A percentile compares a stretch with the other conserved stretches of the same genome.
These are phyloP conservation scores for Pneumocystis canis DNA, from an alignment of 1,139 yeast species.

Conservation along the genomic window DNA sequence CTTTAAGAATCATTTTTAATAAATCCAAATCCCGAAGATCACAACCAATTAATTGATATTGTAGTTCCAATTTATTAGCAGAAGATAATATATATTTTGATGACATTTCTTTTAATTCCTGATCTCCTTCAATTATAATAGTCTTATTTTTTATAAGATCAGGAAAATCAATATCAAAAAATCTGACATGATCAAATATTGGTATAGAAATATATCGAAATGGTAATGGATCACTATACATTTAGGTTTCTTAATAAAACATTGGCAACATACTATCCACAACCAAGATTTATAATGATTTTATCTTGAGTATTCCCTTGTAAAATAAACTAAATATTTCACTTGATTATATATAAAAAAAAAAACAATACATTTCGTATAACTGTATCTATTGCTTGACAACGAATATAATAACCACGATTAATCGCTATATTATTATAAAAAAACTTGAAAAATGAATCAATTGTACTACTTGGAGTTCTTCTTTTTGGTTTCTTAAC, in stretches of 20 bases:
- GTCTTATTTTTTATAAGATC: constrained; percentile 45
- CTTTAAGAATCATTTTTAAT: constrained; percentile 30
- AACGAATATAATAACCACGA: constrained; percentile 71
- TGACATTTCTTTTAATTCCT: constrained; percentile 34
- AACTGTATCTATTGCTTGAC: constrained; percentile 50
- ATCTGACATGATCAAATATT: constrained; percentile 27
- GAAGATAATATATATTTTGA: constrained; percentile 3
- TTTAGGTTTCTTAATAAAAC: not conserved
- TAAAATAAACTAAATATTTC: constrained; percentile 9
- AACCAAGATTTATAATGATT: constrained; percentile 55
- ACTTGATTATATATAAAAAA: constrained; percentile 18
- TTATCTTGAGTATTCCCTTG: constrained; percentile 12
- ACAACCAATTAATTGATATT: constrained; percentile 55
- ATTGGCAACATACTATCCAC: constrained; percentile 38
- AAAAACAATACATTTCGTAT: constrained; percentile 32
- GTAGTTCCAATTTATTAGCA: constrained; percentile 27
- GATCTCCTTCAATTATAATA: constrained; percentile 35
- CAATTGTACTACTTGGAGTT: constrained; percentile 35
- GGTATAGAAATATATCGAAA: constrained; percentile 41
- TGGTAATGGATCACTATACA: constrained; percentile 45
- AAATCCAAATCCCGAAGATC: constrained; percentile 40
- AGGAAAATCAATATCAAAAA: constrained; percentile 65
- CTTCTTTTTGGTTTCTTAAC: constrained; percentile 22
- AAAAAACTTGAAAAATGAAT: constrained; percentile 50
- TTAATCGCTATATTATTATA: constrained; percentile 70